phyloP scores from a whole-genome alignment of 345 rosid genomes.

The Xanthoceras sorbifolium region DNA sequence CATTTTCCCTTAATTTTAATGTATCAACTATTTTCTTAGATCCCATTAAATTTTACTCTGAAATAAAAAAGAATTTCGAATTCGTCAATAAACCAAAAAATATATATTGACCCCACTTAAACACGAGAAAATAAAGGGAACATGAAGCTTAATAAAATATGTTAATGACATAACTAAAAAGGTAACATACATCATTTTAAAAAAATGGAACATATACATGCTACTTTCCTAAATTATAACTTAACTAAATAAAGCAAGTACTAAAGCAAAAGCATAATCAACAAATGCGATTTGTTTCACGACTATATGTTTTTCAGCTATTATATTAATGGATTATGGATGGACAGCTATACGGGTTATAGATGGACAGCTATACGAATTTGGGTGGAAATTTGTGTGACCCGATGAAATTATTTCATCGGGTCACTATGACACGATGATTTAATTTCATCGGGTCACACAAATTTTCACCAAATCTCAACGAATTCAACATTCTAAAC shows the following conservation, averaged over 20 bases:
- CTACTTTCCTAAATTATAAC: background rate
- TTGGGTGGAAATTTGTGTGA: no score
- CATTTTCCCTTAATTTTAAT: no score
- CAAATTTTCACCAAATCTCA: no score
- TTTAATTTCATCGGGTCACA: no score
- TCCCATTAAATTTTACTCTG: no score
- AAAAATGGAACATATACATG: slow-evolving; percentile 1
- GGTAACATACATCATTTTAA: slow-evolving; percentile 13
- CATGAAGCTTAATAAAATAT: slow-evolving; percentile 18
- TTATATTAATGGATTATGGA: slow-evolving; percentile 1
- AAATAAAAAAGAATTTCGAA: no score
- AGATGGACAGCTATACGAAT: no score
- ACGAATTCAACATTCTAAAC: no score
- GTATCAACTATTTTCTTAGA: no score
- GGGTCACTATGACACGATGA: no score
- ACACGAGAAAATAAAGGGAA: slow-evolving; percentile 16
- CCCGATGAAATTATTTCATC: no score
- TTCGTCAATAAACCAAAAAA: no score
- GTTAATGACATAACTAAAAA: slow-evolving; percentile 30
- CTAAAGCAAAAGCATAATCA: slow-evolving; percentile 27
- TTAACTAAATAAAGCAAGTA: slow-evolving; percentile 2
- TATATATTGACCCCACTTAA: slow-evolving; percentile 20
- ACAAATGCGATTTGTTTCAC: slow-evolving; percentile 19
- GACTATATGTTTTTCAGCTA: slow-evolving; percentile 6
- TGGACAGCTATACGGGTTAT: slow-evolving; percentile 16